Conservation (phyloP, 768 basidiomycete genomes). For the Grammothele lineata region DNA sequence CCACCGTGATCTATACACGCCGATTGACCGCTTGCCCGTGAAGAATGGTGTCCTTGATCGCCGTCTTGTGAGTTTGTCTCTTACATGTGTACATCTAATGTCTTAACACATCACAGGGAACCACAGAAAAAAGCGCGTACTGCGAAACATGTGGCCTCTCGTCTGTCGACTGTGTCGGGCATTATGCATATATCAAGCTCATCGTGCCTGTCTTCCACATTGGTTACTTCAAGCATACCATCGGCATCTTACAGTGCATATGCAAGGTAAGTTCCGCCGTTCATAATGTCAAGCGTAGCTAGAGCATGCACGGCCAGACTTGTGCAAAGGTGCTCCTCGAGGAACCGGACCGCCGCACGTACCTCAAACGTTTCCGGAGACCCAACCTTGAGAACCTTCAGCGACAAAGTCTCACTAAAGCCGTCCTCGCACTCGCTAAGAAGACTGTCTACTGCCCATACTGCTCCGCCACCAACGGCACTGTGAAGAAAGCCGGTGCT, state of each 20-base stretch:
- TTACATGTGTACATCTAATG: neutral
- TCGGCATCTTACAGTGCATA: conserved; percentile 89
- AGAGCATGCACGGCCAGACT: too few relatives aligned
- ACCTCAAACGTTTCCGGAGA: conserved; percentile 86
- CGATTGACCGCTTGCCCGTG: conserved; percentile 78
- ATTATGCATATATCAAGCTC: conserved; percentile 98
- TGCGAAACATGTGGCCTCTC: conserved; percentile 95
- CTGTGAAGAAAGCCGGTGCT: conserved; percentile 93
- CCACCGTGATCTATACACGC: conserved; percentile 86
- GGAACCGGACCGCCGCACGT: conserved; percentile 79
- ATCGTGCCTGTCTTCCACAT: conserved; percentile 97
- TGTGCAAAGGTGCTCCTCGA: conserved; percentile 90
- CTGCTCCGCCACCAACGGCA: conserved; percentile 90
- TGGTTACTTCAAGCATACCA: conserved; percentile 96
- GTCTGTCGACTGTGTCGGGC: conserved; percentile 93
- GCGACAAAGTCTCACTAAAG: conserved; percentile 75
- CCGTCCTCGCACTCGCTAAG: conserved; percentile 80
- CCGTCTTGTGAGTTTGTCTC: conserved; percentile 54
- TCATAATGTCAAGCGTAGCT: neutral
- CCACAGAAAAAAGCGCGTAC: conserved; percentile 85
- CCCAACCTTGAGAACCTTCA: conserved; percentile 91
- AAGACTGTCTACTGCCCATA: conserved; percentile 92
- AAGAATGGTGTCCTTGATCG: conserved; percentile 91
- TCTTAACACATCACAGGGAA: conserved; percentile 55
- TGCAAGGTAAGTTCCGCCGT: conserved; percentile 74